phyloP scores from a whole-genome alignment of 805 yeast species.

The Ogataea ganodermae region DNA sequence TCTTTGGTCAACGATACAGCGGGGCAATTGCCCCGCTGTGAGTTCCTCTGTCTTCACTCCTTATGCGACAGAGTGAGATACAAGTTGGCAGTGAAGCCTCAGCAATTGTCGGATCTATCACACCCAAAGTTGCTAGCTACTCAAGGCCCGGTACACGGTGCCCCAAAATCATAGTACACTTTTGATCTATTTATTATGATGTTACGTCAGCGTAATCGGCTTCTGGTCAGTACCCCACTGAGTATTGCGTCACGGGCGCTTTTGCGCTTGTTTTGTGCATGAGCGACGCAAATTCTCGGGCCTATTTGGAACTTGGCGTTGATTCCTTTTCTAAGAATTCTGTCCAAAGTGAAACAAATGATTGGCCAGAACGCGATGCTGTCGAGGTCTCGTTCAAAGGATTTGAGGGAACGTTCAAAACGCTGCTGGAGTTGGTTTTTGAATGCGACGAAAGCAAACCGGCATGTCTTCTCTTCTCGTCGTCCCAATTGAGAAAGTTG shows the following conservation, averaged over 20 bases:
- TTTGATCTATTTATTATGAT: neutral
- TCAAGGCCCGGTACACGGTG: too few relatives aligned
- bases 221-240: too few relatives aligned
- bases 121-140: too few relatives aligned
- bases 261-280: slow-evolving; percentile 58
- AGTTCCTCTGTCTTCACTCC: too few relatives aligned
- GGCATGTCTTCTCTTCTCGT: slow-evolving; percentile 70
- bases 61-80: too few relatives aligned
- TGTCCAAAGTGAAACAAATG: slow-evolving; percentile 75
- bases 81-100: too few relatives aligned
- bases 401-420: slow-evolving; percentile 27
- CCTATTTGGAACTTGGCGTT: slow-evolving; percentile 29
- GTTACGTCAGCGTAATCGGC: neutral
- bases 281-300: too few relatives aligned
- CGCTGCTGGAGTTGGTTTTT: slow-evolving; percentile 35
- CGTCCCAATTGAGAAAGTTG: slow-evolving; percentile 86
- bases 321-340: slow-evolving; percentile 77
- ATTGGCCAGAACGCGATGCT: slow-evolving; percentile 29
- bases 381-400: slow-evolving; percentile 32
- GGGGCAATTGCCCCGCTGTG: too few relatives aligned
- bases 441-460: slow-evolving; percentile 51
- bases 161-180: too few relatives aligned
- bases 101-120: too few relatives aligned
- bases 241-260: too few relatives aligned
- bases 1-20: too few relatives aligned